Conservation (phyloP, 2,329 filamentous ascomycete genomes). For the Fusarium humuli region DNA sequence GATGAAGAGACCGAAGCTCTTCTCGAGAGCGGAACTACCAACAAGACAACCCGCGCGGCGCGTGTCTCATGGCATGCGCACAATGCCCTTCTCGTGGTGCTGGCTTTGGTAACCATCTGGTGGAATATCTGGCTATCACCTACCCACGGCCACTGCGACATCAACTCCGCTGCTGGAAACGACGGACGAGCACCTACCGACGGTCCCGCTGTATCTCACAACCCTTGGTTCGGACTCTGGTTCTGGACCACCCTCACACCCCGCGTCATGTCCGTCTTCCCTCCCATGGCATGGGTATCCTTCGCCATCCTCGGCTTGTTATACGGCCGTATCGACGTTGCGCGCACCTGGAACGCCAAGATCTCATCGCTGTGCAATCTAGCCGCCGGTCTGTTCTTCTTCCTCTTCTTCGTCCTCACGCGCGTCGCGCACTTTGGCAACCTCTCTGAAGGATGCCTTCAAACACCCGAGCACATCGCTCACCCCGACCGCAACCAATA, state of each 20-base stretch:
- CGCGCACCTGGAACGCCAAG: slow-evolving; percentile 48
- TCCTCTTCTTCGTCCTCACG: slow-evolving; percentile 56
- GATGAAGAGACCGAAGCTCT: slow-evolving; percentile 50
- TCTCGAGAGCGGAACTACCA: slow-evolving; percentile 27
- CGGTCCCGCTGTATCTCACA: slow-evolving; percentile 30
- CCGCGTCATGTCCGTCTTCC: slow-evolving; percentile 55
- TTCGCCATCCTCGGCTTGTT: slow-evolving; percentile 59
- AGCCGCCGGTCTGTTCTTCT: slow-evolving; percentile 47
- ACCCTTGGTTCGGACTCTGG: slow-evolving; percentile 54
- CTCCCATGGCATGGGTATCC: slow-evolving; percentile 60
- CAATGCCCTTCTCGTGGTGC: slow-evolving; percentile 51
- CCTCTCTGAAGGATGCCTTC: slow-evolving; percentile 57
- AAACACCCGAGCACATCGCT: slow-evolving; percentile 52
- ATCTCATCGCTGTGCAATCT: slow-evolving; percentile 48
- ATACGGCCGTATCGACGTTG: slow-evolving; percentile 55
- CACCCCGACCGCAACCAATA: slow-evolving; percentile 54
- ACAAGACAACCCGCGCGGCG: slow-evolving; percentile 1
- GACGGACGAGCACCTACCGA: background rate
- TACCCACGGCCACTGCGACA: slow-evolving; percentile 52
- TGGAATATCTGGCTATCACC: slow-evolving; percentile 62
- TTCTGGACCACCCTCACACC: slow-evolving; percentile 51
- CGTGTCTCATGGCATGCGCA: slow-evolving; percentile 56
- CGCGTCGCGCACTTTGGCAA: slow-evolving; percentile 58
- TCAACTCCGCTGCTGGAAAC: background rate
- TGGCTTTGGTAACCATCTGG: slow-evolving; percentile 55